Percentiles rank a stretch among this genome's conserved stretches.
phyloP scores from a whole-genome alignment of 495 filamentous ascomycete species.

The Pseudotulostoma volvatum region DNA sequence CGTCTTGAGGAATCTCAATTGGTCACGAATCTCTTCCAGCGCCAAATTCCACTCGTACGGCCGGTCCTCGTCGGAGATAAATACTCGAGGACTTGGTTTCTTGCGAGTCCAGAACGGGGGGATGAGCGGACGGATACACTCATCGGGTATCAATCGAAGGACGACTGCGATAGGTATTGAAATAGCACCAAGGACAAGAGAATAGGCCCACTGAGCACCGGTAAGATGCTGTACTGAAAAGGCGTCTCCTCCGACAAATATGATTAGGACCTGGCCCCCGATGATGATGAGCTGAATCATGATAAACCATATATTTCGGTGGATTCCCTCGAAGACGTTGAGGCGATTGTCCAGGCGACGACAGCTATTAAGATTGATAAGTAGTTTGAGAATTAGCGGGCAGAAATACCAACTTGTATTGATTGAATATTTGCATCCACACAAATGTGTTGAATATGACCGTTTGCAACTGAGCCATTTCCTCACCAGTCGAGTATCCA shows the following conservation, averaged over 20 bases:
- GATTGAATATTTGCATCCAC: slow-evolving; percentile 93
- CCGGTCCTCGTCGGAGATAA: slow-evolving; percentile 61
- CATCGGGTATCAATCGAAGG: slow-evolving; percentile 62
- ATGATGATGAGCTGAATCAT: slow-evolving; percentile 70
- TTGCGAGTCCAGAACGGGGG: slow-evolving; percentile 34
- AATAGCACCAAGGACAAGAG: slow-evolving; percentile 50
- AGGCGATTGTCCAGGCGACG: slow-evolving; percentile 77
- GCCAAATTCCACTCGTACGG: slow-evolving; percentile 47
- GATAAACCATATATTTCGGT: slow-evolving; percentile 67
- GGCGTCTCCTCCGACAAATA: slow-evolving; percentile 59
- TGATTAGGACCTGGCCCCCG: slow-evolving; percentile 62
- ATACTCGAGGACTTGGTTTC: slow-evolving; percentile 29
- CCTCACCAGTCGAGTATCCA: slow-evolving; percentile 27
- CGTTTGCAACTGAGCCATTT: slow-evolving; percentile 37
- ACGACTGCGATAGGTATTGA: slow-evolving; percentile 57
- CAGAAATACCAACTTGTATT: slow-evolving; percentile 42
- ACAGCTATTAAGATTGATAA: slow-evolving; percentile 24
- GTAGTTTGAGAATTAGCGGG: not conserved
- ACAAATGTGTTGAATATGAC: slow-evolving; percentile 85
- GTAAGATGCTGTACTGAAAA: slow-evolving; percentile 47
- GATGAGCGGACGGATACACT: slow-evolving; percentile 36
- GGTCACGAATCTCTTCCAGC: slow-evolving; percentile 55
- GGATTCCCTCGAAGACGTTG: slow-evolving; percentile 79
- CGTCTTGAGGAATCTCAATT: slow-evolving; percentile 58
- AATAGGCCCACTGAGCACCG: slow-evolving; percentile 58